These are phyloP conservation scores for Candida glucosophila DNA, from an alignment of 1,139 yeast species.

Conservation along the genomic window DNA sequence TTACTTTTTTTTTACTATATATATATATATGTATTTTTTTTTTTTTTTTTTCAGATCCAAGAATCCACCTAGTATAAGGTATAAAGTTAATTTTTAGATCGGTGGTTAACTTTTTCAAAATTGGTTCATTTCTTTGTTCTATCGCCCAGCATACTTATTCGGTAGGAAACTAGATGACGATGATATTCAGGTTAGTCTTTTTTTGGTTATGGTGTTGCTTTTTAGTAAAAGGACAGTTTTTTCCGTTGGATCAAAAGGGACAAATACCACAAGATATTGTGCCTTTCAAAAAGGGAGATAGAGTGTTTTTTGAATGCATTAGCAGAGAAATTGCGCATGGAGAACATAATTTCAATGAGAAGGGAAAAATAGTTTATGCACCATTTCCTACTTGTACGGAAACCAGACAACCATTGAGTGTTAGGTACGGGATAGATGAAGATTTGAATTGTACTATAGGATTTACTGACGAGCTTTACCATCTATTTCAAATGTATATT, in stretches of 20 bases:
- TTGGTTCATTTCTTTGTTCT: too few species aligned
- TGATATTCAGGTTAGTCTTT: too few species aligned
- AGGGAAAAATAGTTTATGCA: constrained; percentile 48
- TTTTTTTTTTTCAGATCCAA: too few species aligned
- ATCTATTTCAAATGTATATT: constrained; percentile 62
- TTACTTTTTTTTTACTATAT: too few species aligned
- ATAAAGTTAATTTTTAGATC: too few species aligned
- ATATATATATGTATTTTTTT: too few species aligned
- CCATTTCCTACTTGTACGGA: constrained; percentile 60
- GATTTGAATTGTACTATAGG: constrained; percentile 54
- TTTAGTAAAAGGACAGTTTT: constrained; percentile 22
- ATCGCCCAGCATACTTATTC: too few species aligned
- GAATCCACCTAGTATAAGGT: too few species aligned
- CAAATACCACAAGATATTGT: constrained; percentile 28
- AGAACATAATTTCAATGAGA: constrained; percentile 60
- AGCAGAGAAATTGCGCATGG: constrained; percentile 65
- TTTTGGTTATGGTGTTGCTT: too few species aligned
- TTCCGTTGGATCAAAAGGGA: constrained; percentile 23
- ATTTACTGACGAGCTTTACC: constrained; percentile 61
- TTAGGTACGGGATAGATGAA: constrained; percentile 45
- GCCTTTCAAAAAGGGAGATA: constrained; percentile 36
- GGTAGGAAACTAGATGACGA: too few species aligned
- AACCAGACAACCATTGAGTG: constrained; percentile 47
- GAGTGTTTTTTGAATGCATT: constrained; percentile 51
- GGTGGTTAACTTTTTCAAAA: too few species aligned